phyloP scores from a whole-genome alignment of 1,284 basidiomycete species.

The Sporisorium scitamineum region DNA sequence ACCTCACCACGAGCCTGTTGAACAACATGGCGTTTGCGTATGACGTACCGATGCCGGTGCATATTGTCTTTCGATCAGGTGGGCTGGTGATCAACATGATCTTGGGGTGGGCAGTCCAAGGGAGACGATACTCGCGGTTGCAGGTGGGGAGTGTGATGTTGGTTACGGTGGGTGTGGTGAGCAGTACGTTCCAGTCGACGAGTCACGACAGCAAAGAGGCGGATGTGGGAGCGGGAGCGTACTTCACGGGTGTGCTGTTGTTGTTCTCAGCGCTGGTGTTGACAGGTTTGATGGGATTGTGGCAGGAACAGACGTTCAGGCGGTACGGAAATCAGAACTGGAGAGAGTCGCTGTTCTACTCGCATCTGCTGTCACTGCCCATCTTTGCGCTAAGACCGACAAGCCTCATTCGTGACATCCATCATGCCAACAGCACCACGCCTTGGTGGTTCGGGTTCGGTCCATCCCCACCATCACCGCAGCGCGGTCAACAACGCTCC shows the following conservation, averaged over 20 bases:
- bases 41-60: constrained; percentile 87
- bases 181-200: constrained; percentile 80
- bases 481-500: background rate
- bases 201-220: constrained; percentile 32
- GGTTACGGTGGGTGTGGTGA: constrained; percentile 83
- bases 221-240: constrained; percentile 68
- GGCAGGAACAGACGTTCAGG: constrained; percentile 84
- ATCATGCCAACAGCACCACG: constrained; percentile 52
- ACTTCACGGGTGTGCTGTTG: constrained; percentile 80
- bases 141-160: constrained; percentile 76
- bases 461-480: constrained; percentile 2
- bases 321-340: constrained; percentile 78
- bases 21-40: constrained; percentile 91
- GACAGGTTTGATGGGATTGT: constrained; percentile 84
- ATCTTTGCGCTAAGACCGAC: constrained; percentile 72
- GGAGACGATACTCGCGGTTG: constrained; percentile 66
- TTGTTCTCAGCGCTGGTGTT: constrained; percentile 82
- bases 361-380: constrained; percentile 77
- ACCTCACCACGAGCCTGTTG: constrained; percentile 82
- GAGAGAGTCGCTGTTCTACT: constrained; percentile 91
- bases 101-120: constrained; percentile 76
- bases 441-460: constrained; percentile 50
- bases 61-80: constrained; percentile 93
- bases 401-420: constrained; percentile 30
- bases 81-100: constrained; percentile 85